These are phyloP conservation scores for Trypanosomatidae sp. DNA, from an alignment of 208 protist genomes.

Conservation along the genomic window DNA sequence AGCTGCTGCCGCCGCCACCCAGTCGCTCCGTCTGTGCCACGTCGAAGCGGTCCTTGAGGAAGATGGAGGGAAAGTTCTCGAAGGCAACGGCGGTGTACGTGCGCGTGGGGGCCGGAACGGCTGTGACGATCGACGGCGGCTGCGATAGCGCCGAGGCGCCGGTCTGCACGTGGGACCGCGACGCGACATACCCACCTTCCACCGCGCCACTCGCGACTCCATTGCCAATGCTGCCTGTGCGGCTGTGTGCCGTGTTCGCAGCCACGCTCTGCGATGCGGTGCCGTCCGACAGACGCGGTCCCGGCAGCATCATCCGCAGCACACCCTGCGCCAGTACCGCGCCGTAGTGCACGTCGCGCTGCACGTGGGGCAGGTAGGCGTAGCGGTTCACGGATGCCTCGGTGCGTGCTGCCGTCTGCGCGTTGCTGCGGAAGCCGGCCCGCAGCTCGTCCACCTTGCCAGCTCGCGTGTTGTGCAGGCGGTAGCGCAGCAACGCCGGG, in stretches of 20 bases:
- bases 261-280: no score
- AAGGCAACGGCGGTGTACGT: constrained; percentile 44
- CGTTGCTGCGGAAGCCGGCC: constrained; percentile 20
- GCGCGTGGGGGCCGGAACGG: constrained; percentile 2
- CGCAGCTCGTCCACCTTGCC: constrained; percentile 35
- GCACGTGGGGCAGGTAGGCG: constrained; percentile 32
- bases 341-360: constrained; percentile 52
- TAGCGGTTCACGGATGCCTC: constrained; percentile 36
- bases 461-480: constrained; percentile 36
- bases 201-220: no score
- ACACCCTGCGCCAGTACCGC: constrained; percentile 44
- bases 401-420: constrained; percentile 19
- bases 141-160: neutral
- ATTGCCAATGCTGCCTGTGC: neutral
- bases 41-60: constrained; percentile 55
- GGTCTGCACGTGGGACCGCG: no score
- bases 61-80: constrained; percentile 58
- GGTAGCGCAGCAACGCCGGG: constrained; percentile 39
- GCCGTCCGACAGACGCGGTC: constrained; percentile 35
- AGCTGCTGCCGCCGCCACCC: constrained; percentile 7
- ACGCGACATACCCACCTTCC: no score
- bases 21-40: constrained; percentile 23
- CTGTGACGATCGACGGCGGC: neutral
- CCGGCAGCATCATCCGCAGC: constrained; percentile 39
- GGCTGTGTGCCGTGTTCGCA: neutral